Percentiles rank a stretch among this genome's conserved stretches.
Evolutionary conservation across 139 green algal species (phyloP).

Genomic region (Chlorella sp.): DNA sequence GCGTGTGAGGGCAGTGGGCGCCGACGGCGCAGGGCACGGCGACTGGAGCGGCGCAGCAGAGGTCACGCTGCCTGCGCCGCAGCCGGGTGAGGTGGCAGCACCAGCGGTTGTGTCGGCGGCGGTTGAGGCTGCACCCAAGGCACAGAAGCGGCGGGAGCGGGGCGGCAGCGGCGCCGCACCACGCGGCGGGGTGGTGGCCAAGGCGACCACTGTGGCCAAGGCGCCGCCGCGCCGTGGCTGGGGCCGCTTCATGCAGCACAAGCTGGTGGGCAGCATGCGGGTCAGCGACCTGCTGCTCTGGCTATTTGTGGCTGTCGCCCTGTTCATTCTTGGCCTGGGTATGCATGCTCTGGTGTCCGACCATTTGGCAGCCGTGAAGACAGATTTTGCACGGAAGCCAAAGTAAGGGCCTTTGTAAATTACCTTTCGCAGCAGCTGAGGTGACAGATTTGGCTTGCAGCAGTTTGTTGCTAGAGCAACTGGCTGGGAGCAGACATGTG

Average conservation of each 20-base stretch:
- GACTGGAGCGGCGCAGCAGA: constrained; percentile 56
- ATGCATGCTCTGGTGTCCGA: too few species aligned
- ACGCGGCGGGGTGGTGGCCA: background rate
- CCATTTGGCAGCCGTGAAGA: too few species aligned
- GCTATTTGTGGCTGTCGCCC: too few species aligned
- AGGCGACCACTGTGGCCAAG: background rate
- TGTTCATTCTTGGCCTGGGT: background rate
- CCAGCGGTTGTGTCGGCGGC: background rate
- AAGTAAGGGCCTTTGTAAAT: too few species aligned
- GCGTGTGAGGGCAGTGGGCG: constrained; percentile 63
- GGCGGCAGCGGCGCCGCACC: background rate
- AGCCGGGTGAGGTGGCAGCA: background rate
- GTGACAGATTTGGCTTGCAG: too few species aligned
- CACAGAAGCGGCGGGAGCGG: background rate
- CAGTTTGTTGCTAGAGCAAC: too few species aligned
- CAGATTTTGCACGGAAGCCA: too few species aligned
- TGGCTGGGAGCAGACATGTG: too few species aligned
- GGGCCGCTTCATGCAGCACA: too few species aligned
- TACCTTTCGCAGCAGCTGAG: too few species aligned
- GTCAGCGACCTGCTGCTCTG: background rate
- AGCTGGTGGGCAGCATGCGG: too few species aligned
- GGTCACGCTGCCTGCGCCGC: constrained; percentile 29
- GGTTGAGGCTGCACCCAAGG: background rate
- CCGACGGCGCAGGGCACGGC: constrained; percentile 64
- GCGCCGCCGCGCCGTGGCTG: too few species aligned